Base-by-base conservation (phyloP, 441 rosid species). In the Sinapis alba region DNA sequence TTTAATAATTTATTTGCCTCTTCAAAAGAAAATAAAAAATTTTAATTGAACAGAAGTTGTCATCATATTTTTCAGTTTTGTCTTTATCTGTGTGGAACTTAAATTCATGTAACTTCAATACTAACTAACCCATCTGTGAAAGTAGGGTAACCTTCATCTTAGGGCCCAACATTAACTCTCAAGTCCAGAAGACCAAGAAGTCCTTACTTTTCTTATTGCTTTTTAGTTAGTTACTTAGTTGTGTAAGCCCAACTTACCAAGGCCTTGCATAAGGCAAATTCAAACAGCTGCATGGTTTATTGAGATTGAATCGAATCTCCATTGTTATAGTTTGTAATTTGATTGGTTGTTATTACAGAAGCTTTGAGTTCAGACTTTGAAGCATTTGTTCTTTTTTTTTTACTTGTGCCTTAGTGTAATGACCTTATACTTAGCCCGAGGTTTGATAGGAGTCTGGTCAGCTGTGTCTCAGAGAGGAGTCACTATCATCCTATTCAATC, bases 401-500 rank as follows among this genome's bases (percentile, higher is more conserved):
- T 0, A 20, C 15, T 54, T 54, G 20, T 54, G 59, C 1, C n/a
- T n/a, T n/a, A n/a, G n/a, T n/a, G n/a, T 24, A 24, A n/a, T 24
- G 27, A 24, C 27, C 27, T 24, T 24, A 24, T 24, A 24, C 27
- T 24, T 24, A 24, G 27, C 27, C 27, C 27, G 27, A 24, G 27
- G 27, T 24, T 24, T 24, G 27, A 24, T 2, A 3, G 24, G 24
- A 23, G 24, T 23, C n/a, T n/a, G n/a, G n/a, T n/a, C n/a, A n/a
- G 27, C 58, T 12, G 18, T 57, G 50, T 43, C 71, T 67, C 2
- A 27, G 43, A 62, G 30, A 72, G 63, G 30, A 54, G 23, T 20
- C 65, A 54, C 15, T 63, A 66, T 70, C 58, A 69, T 68, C 78
- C 27, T 64, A 34, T 50, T 56, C 62, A 36, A 61, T 27, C 21